A percentile compares a stretch with the other conserved stretches of the same genome.
Evolutionary conservation across 2,329 filamentous ascomycete species (phyloP).

Genomic region (Neofusicoccum kwambonambiense): DNA sequence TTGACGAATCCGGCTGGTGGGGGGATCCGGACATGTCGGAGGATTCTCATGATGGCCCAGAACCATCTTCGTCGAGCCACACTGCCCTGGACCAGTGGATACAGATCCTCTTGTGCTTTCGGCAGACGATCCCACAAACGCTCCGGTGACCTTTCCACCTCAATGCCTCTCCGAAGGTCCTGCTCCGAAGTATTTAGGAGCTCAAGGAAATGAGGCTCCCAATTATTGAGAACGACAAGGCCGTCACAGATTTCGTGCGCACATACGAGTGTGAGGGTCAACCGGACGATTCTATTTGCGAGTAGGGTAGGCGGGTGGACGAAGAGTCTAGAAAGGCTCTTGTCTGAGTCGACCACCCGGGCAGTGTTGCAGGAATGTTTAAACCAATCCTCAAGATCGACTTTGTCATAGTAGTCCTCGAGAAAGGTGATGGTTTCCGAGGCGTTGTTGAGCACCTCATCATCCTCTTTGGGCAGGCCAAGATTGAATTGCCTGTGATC

Average conservation of each 20-base stretch:
- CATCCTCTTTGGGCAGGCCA: slow-evolving; percentile 27
- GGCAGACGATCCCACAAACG: slow-evolving; percentile 36
- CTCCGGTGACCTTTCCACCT: slow-evolving; percentile 10
- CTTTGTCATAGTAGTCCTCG: slow-evolving; percentile 34
- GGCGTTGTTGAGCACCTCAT: slow-evolving; percentile 33
- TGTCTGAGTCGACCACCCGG: slow-evolving; percentile 39
- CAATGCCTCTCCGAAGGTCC: slow-evolving; percentile 26
- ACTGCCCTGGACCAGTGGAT: slow-evolving; percentile 40
- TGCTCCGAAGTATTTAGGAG: slow-evolving; percentile 33
- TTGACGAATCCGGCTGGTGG: slow-evolving; percentile 43
- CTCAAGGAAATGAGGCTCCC: slow-evolving; percentile 42
- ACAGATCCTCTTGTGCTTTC: slow-evolving; percentile 48
- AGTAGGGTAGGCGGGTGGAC: slow-evolving; percentile 34
- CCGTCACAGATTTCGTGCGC: slow-evolving; percentile 49
- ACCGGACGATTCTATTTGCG: slow-evolving; percentile 26
- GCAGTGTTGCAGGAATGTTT: slow-evolving; percentile 42
- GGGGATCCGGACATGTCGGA: slow-evolving; percentile 42
- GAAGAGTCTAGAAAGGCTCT: slow-evolving; percentile 40
- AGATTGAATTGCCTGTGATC: slow-evolving; percentile 34
- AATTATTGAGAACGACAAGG: slow-evolving; percentile 32
- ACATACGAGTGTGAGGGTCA: slow-evolving; percentile 41
- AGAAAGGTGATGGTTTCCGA: slow-evolving; percentile 37
- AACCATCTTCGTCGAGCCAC: slow-evolving; percentile 46
- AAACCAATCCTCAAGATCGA: slow-evolving; percentile 40
- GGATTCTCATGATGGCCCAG: slow-evolving; percentile 46